phyloP scores from a whole-genome alignment of 805 yeast species.

The Wickerhamiella allomyrinae region DNA sequence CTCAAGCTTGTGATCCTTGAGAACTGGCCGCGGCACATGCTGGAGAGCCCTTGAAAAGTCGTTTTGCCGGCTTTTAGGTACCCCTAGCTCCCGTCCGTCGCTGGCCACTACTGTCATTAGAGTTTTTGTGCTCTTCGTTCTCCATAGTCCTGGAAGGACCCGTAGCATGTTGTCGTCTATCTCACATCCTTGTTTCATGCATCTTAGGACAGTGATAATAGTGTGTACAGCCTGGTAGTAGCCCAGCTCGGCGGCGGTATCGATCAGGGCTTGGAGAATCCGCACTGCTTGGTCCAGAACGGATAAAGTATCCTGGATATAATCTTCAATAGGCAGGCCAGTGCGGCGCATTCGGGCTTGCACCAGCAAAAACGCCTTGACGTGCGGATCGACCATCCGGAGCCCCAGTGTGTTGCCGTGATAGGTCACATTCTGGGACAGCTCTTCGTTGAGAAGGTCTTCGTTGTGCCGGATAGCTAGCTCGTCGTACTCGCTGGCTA shows the following conservation, averaged over 20 bases:
- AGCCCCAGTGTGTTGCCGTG: conserved; percentile 28
- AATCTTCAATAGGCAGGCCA: conserved; percentile 88
- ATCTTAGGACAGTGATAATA: conserved; percentile 60
- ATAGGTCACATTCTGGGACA: conserved; percentile 56
- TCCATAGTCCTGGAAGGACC: conserved; percentile 14
- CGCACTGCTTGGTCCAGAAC: conserved; percentile 90
- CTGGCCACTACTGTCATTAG: not conserved
- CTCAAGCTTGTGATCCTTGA: conserved; percentile 24
- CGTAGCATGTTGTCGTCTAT: conserved; percentile 11
- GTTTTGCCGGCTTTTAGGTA: conserved; percentile 29
- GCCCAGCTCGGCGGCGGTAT: conserved; percentile 76
- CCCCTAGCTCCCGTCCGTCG: conserved; percentile 23
- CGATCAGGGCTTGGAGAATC: conserved; percentile 83
- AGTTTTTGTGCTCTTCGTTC: conserved; percentile 17
- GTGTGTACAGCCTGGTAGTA: conserved; percentile 45
- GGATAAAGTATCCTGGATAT: conserved; percentile 82
- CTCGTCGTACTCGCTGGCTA: conserved; percentile 72
- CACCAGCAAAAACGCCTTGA: conserved; percentile 54
- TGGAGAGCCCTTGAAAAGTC: conserved; percentile 40
- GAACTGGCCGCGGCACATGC: conserved; percentile 45
- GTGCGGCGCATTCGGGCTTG: conserved; percentile 60
- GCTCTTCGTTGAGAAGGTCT: conserved; percentile 69
- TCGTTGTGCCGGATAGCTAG: conserved; percentile 87
- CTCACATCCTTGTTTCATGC: conserved; percentile 58
- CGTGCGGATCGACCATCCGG: conserved; percentile 77